These are phyloP conservation scores for Priceomyces medius DNA, from an alignment of 805 yeast genomes.

Conservation along the genomic window DNA sequence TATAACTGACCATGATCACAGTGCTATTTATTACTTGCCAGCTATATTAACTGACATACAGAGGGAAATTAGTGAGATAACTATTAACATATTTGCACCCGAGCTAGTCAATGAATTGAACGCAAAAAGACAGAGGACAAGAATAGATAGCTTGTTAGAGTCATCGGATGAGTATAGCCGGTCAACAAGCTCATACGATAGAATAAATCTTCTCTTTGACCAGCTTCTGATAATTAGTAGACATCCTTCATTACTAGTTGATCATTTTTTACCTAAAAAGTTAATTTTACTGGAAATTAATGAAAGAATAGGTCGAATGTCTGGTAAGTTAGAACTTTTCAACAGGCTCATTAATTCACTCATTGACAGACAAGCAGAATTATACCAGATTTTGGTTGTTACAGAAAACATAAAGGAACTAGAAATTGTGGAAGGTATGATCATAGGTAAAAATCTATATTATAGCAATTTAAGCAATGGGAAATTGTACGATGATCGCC, in stretches of 20 bases:
- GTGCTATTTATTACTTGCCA: constrained; percentile 34
- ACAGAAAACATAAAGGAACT: constrained; percentile 66
- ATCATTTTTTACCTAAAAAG: constrained; percentile 74
- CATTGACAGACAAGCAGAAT: constrained; percentile 15
- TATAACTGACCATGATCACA: constrained; percentile 15
- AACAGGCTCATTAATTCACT: constrained; percentile 46
- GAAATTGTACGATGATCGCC: constrained; percentile 48
- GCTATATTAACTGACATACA: constrained; percentile 34
- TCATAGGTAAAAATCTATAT: constrained; percentile 67
- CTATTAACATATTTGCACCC: constrained; percentile 27
- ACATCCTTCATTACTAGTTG: constrained; percentile 72
- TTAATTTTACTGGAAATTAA: constrained; percentile 65
- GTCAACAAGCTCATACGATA: constrained; percentile 20
- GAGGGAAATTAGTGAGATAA: constrained; percentile 31
- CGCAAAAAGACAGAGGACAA: constrained; percentile 25
- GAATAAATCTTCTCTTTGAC: constrained; percentile 42
- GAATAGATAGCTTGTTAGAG: constrained; percentile 38
- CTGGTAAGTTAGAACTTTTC: constrained; percentile 60
- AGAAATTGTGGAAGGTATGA: constrained; percentile 74
- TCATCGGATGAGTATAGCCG: constrained; percentile 8
- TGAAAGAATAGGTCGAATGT: constrained; percentile 48
- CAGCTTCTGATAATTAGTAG: constrained; percentile 52
- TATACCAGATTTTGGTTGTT: constrained; percentile 39
- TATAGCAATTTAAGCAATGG: constrained; percentile 69
- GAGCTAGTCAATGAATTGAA: constrained; percentile 24